Conservation (phyloP, 441 rosid species). For the Raphanus hybrid region DNA sequence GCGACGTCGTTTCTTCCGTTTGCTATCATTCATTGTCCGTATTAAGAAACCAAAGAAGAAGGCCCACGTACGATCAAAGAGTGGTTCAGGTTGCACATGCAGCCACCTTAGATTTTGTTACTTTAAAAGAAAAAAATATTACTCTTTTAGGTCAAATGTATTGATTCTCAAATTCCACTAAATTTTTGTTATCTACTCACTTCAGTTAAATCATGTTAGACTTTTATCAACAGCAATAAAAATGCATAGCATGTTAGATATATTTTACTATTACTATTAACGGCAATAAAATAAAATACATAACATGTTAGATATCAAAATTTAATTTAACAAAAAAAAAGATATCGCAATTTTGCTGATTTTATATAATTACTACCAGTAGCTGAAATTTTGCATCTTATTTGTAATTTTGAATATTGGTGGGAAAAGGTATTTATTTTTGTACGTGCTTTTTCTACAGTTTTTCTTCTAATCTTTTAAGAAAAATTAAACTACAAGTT, state of each 20-base stretch:
- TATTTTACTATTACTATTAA: no score
- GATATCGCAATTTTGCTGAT: no score
- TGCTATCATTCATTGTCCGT: constrained; percentile 30
- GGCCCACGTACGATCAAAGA: constrained; percentile 39
- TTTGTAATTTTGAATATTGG: neutral
- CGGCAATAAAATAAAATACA: no score
- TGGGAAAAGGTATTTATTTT: neutral
- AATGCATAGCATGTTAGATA: no score
- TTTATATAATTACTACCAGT: no score
- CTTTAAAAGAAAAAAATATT: neutral
- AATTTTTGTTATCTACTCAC: neutral
- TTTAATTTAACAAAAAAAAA: no score
- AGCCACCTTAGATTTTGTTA: constrained; percentile 13
- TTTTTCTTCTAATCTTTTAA: neutral
- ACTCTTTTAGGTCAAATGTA: constrained; percentile 27
- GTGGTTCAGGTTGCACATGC: constrained; percentile 40
- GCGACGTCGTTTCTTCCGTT: constrained; percentile 24
- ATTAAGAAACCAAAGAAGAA: constrained; percentile 16
- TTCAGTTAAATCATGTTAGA: neutral
- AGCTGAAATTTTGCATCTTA: neutral
- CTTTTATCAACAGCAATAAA: neutral
- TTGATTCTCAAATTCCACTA: constrained; percentile 14
- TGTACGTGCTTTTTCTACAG: neutral
- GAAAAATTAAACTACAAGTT: neutral
- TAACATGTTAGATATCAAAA: no score